Evolutionary conservation across 352 stramenopile species (phyloP).

Genomic region (Phytophthora hybrid): DNA sequence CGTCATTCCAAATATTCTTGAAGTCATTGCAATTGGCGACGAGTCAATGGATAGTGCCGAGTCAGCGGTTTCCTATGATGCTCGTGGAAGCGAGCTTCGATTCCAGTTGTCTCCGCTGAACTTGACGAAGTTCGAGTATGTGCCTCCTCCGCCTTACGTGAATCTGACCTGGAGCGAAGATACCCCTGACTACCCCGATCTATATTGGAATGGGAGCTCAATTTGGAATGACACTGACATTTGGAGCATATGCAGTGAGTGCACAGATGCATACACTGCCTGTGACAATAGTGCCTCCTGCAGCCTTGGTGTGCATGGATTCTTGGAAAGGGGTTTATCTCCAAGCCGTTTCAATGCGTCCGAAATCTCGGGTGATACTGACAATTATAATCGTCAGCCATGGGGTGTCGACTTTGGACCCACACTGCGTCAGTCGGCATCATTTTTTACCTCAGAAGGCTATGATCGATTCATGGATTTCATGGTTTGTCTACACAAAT

Average conservation of each 20-base stretch:
- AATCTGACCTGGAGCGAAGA: slow-evolving; percentile 49
- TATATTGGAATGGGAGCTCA: slow-evolving; percentile 17
- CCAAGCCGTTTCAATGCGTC: slow-evolving; percentile 9
- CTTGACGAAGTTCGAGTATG: slow-evolving; percentile 49
- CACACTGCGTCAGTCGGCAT: slow-evolving; percentile 25
- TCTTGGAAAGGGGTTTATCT: slow-evolving; percentile 33
- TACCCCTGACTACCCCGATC: slow-evolving; percentile 22
- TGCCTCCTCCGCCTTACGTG: slow-evolving; percentile 40
- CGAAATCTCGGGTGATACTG: slow-evolving; percentile 4
- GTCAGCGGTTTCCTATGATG: slow-evolving; percentile 12
- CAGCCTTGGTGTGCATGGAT: slow-evolving; percentile 45
- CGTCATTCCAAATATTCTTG: slow-evolving; percentile 29
- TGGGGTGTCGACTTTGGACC: slow-evolving; percentile 24
- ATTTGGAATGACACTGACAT: not conserved
- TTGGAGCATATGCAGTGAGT: slow-evolving; percentile 35
- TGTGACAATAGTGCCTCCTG: slow-evolving; percentile 51
- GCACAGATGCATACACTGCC: slow-evolving; percentile 13
- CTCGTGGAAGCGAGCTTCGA: slow-evolving; percentile 17
- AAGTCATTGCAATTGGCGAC: slow-evolving; percentile 13
- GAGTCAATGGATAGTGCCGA: slow-evolving; percentile 2
- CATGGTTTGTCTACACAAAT: slow-evolving; percentile 37
- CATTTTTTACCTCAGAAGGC: slow-evolving; percentile 42
- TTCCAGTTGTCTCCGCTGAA: slow-evolving; percentile 40
- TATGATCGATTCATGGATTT: slow-evolving; percentile 43
- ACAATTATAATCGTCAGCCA: not conserved